Evolutionary conservation across 2,329 filamentous ascomycete species (phyloP), one percentile per base, ranked within the genome.

Genomic region (Calonectria montana): DNA sequence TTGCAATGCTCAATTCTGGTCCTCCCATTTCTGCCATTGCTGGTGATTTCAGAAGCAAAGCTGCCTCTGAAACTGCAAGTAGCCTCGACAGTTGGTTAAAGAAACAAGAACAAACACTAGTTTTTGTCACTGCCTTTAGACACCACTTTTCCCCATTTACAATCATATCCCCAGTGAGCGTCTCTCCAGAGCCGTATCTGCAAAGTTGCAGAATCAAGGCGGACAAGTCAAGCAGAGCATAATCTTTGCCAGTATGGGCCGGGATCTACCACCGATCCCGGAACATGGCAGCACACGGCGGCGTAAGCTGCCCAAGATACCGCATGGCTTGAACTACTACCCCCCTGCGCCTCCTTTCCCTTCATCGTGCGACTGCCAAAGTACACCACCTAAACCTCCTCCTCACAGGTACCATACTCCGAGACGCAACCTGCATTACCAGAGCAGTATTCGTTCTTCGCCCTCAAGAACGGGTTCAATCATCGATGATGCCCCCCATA

Each of bases 401-500:
- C 79, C 74, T 77, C 37, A 82, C 82, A 90, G 88, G 83, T 73
- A 79, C 37, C 80, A 84, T 65, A 83, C 82, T 16, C 83, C 85
- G 64, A 83, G 83, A 73, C 83, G 86, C 73, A 79, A 79, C 61
- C 70, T 79, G 72, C 69, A 79, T n/a, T 91, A 91, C 75, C 88
- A 90, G 73, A 84, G 88, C 2, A 90, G 88, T 39, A 81, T 89
- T 70, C 83, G 84, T 64, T 90, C 89, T 13, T 83, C 81, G 16
- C 83, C 83, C 69, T 86, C 87, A 29, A 81, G 84, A 69, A 81
- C 82, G 18, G 86, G 84, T 27, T 91, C 89, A 10, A 86, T 91
- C 69, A 82, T 88, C 66, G 92, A 93, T 59, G 80, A 84, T 64
- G 88, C 90, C 4, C 88, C 89, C 2, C 85, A 87, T 72, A 91